Percentiles rank a stretch among this genome's conserved stretches.
Evolutionary conservation across 2,329 filamentous ascomycete species (phyloP).

Genomic region (Monascus ruber): DNA sequence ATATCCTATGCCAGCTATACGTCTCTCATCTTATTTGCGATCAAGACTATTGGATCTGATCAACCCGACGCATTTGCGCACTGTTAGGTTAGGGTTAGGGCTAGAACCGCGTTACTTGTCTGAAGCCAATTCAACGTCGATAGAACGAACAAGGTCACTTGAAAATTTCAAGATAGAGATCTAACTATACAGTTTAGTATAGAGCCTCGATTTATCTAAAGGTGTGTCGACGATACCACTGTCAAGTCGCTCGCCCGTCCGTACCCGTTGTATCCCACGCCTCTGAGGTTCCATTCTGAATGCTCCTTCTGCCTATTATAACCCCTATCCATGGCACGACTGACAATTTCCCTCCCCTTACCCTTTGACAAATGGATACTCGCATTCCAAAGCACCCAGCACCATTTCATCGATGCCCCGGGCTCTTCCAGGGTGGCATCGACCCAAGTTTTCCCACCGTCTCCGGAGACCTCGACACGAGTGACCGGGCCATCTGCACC

Average conservation of each 20-base stretch:
- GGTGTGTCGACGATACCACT: slow-evolving; percentile 14
- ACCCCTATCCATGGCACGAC: slow-evolving; percentile 42
- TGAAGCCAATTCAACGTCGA: no score
- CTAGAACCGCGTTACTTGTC: no score
- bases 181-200: no score
- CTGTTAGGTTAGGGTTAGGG: no score
- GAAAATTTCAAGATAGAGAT: no score
- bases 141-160: no score
- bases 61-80: no score
- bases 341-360: slow-evolving; percentile 35
- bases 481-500: slow-evolving; percentile 43
- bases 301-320: slow-evolving; percentile 41
- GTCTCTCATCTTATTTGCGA: no score
- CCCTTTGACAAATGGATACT: slow-evolving; percentile 33
- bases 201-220: no score
- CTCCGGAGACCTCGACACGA: slow-evolving; percentile 42
- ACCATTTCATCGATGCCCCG: slow-evolving; percentile 36
- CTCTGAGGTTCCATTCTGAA: slow-evolving; percentile 47
- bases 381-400: slow-evolving; percentile 46
- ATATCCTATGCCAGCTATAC: no score
- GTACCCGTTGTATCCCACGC: slow-evolving; percentile 51
- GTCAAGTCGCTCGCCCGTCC: slow-evolving; percentile 42
- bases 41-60: no score
- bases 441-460: slow-evolving; percentile 40
- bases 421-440: slow-evolving; percentile 31